Evolutionary conservation across 2,329 filamentous ascomycete genomes (phyloP).

Genomic region (Penicillium sp.): DNA sequence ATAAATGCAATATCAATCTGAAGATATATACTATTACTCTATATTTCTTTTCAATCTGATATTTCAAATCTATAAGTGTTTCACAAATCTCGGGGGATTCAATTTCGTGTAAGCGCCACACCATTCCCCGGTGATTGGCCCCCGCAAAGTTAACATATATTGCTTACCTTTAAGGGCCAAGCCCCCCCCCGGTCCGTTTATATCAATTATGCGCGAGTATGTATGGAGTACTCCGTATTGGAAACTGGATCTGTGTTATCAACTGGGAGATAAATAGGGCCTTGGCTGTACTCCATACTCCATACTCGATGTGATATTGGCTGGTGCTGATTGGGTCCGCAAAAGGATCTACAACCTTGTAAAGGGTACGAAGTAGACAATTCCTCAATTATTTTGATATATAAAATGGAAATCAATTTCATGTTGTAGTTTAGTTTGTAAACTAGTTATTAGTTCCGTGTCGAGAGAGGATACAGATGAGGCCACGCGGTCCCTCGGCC

Average conservation of each 20-base stretch:
- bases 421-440: not conserved
- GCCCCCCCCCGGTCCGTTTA: not conserved
- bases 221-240: not conserved
- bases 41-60: not conserved
- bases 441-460: not conserved
- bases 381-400: not conserved
- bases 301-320: constrained; percentile 5
- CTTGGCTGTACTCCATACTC: not conserved
- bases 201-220: not conserved
- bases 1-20: not conserved
- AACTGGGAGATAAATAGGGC: not conserved
- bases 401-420: not conserved
- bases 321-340: constrained; percentile 12
- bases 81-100: not conserved
- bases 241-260: not conserved
- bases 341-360: not conserved
- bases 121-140: not conserved
- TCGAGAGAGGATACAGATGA: not conserved
- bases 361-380: not conserved
- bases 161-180: not conserved
- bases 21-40: not conserved
- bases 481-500: constrained; percentile 6
- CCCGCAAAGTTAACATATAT: not conserved
- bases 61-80: not conserved
- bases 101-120: not conserved